Evolutionary conservation across 345 rosid genomes (phyloP).

Genomic region (Gossypium turneri): DNA sequence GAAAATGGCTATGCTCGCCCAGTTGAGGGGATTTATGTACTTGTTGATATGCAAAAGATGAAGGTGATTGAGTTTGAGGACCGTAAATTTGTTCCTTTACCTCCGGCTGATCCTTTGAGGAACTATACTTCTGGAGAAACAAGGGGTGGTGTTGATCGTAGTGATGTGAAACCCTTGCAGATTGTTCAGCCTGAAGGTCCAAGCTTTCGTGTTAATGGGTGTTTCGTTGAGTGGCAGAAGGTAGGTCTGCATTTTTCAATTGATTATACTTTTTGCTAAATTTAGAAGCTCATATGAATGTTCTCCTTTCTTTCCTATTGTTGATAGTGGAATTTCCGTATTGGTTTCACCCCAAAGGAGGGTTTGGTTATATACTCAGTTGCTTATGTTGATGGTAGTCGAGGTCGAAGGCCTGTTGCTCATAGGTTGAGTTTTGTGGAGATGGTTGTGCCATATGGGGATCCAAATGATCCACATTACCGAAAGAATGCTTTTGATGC

Average conservation of each 20-base stretch:
- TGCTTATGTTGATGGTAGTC: constrained; percentile 66
- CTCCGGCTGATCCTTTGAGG: constrained; percentile 74
- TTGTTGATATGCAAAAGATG: constrained; percentile 79
- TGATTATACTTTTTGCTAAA: neutral
- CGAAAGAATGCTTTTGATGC: constrained; percentile 78
- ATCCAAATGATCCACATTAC: constrained; percentile 78
- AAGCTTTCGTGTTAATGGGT: constrained; percentile 62
- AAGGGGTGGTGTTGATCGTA: constrained; percentile 70
- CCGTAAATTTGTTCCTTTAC: constrained; percentile 56
- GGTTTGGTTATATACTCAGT: constrained; percentile 68
- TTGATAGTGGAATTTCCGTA: constrained; percentile 67
- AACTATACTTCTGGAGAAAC: constrained; percentile 68
- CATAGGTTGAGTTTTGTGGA: constrained; percentile 76
- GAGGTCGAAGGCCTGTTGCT: constrained; percentile 71
- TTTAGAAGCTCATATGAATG: neutral
- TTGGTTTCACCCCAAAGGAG: constrained; percentile 77
- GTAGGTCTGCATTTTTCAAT: constrained; percentile 23
- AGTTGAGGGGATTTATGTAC: constrained; percentile 64
- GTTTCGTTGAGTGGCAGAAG: constrained; percentile 74
- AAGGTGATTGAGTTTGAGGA: constrained; percentile 69
- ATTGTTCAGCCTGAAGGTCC: constrained; percentile 76
- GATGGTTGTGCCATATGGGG: constrained; percentile 85
- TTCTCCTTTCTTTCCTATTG: neutral
- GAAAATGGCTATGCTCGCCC: constrained; percentile 82
- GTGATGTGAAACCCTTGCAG: constrained; percentile 65